These are phyloP conservation scores for Ceratocystis papillata DNA, from an alignment of 2,329 filamentous ascomycete species.

Conservation along the genomic window DNA sequence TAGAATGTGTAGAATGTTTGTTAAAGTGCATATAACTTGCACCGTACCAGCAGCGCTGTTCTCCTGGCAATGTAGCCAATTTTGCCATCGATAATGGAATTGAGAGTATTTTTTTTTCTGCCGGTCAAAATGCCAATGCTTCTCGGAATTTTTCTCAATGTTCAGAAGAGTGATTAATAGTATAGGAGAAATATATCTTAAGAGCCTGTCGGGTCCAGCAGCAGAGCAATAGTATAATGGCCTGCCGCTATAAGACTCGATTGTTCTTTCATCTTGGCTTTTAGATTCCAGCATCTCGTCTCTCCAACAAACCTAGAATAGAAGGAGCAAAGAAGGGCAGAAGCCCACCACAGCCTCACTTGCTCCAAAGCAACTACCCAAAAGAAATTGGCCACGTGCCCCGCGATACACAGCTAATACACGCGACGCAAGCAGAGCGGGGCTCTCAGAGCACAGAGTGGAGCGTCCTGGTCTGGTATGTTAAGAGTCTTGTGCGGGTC, in stretches of 20 bases:
- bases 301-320: background rate
- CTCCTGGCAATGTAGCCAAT: background rate
- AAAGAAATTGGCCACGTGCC: conserved; percentile 5
- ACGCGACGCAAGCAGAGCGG: background rate
- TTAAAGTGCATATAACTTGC: background rate
- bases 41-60: background rate
- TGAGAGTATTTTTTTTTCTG: conserved; percentile 2
- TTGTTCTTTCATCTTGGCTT: background rate
- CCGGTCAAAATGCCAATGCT: background rate
- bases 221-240: background rate
- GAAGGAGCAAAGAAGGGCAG: background rate
- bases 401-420: background rate
- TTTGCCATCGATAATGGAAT: background rate
- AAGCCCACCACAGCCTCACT: conserved; percentile 2
- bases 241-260: background rate
- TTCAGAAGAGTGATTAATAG: background rate
- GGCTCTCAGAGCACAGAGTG: background rate
- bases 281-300: background rate
- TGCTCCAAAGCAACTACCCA: background rate
- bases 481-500: background rate
- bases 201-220: background rate
- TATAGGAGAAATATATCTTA: background rate
- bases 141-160: background rate
- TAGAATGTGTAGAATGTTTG: background rate
- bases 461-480: too few relatives aligned